Base-by-base conservation (phyloP, 192 early-diverging fungal genomes). In the Backusella morwellensis region DNA sequence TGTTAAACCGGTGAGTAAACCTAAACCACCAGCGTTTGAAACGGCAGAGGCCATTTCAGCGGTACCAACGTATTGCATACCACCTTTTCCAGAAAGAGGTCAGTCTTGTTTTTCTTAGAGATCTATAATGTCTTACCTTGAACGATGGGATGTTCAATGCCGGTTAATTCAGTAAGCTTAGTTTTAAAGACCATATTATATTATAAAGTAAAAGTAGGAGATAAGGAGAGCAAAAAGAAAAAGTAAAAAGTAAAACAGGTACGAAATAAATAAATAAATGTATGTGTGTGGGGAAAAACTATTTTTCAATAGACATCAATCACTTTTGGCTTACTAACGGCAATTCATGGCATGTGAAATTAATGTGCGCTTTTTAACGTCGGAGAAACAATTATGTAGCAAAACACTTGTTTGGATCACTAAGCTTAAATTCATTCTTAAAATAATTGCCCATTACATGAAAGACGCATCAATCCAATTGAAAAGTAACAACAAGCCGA, bases 1-100 rank as follows among this genome's bases (percentile, higher is more conserved):
- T 34, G 93, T 94, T 73, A 94, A 84, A 15, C 88, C 92, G 11
- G 93, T 94, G 40, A 94, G 82, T 26, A 94, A 81, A 54, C 91
- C 88, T 47, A 93, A 85, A 74, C 88, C 93, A 71, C 93, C 93
- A 36, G 93, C 93, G 74, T 95, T 95, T 17, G 92, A 92, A 17
- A 95, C 93, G 15, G 93, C 93, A 72, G 87, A 83, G 44, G 84
- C 85, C 47, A 88, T 78, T 75, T 88, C 86, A 42, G 86, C 87
- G 14, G 82, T 83, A 63, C 86, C 86, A 63, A 95, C 92, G 89
- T 91, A 94, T 78, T 93, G 91, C 93, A 94, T 94, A 38, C 92
- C 92, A 70, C 75, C 80, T 74, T 40, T 56, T 32, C 4, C 42
- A 42, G 3, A 23, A 7, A 56, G 14, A n/a, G 6, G 1, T n/a